Evolutionary conservation across 2,329 filamentous ascomycete species (phyloP), one percentile per base, ranked within the genome.

Genomic region (Penicillium sp.): DNA sequence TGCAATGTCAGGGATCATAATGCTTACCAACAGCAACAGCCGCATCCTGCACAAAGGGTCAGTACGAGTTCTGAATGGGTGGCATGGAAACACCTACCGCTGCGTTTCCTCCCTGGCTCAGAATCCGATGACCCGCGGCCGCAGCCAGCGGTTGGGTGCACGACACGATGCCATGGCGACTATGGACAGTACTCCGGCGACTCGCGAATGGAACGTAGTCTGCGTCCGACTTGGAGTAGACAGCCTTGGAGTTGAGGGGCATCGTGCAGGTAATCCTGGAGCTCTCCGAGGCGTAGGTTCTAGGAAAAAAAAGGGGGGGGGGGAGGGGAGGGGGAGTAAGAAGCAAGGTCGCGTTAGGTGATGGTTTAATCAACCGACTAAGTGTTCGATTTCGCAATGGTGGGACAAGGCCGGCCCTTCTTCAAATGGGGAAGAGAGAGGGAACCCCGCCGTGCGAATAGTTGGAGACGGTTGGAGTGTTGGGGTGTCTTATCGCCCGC

Each of bases 51-150:
- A 2, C 28, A 19, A 15, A 20, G 9, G 17, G 25, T 13, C 4
- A n/a, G 25, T 27, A 27, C 14, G 11, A 27, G 25, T 13, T n/a
- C 11, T 27, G 21, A 23, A 23, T 11, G 7, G 7, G 7, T 7
- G 25, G 10, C 25, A 27, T 6, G 5, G 11, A n/a, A 27, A n/a
- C 10, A 76, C 84, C 67, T 76, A 94, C 88, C 53, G 90, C 93
- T 47, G 88, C 89, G 72, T 97, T 98, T 38, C 93, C 93, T 41
- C 93, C 93, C 33, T 86, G 82, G 42, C 83, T 79, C n/a, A 98
- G 71, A 26, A 97, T 76, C 41, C 86, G 81, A 36, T 96, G 79
- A 15, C 93, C 93, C 45, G 89, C 94, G 67, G 86, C 86, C 16
- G 87, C 85, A 4, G 93, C 93, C 39, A 97, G 73, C 10, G 93